Conservation (phyloP, 1,139 yeast genomes). For the Pichia sp. region DNA sequence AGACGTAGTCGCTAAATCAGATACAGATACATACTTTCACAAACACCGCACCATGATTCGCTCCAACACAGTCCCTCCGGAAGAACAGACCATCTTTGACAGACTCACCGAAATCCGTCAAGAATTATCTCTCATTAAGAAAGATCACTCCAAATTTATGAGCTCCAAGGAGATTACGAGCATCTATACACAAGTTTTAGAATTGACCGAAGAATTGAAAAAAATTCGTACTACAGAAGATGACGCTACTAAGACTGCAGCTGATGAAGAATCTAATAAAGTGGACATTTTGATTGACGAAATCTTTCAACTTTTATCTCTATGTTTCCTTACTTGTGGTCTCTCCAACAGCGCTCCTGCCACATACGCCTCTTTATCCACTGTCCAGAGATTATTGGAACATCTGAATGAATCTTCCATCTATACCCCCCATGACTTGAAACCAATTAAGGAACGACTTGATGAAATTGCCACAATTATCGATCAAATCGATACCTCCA, state of each 20-base stretch:
- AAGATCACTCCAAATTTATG: slow-evolving; percentile 55
- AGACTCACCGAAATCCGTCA: slow-evolving; percentile 43
- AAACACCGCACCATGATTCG: too few species aligned
- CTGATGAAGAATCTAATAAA: slow-evolving; percentile 19
- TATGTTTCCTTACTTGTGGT: slow-evolving; percentile 89
- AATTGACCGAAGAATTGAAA: slow-evolving; percentile 19
- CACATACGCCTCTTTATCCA: slow-evolving; percentile 79
- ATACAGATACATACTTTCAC: too few species aligned
- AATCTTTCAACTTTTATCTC: slow-evolving; percentile 75
- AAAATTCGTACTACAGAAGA: slow-evolving; percentile 27
- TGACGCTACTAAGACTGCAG: not conserved
- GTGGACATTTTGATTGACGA: slow-evolving; percentile 81
- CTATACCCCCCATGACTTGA: slow-evolving; percentile 75
- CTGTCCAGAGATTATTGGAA: slow-evolving; percentile 73
- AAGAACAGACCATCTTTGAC: slow-evolving; percentile 46
- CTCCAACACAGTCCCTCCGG: slow-evolving; percentile 35
- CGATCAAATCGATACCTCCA: slow-evolving; percentile 17
- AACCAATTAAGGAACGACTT: slow-evolving; percentile 66
- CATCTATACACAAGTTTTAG: slow-evolving; percentile 35
- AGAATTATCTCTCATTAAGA: slow-evolving; percentile 48
- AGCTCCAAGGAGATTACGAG: slow-evolving; percentile 56
- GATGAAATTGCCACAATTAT: slow-evolving; percentile 62
- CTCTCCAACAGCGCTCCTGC: slow-evolving; percentile 87
- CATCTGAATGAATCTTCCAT: slow-evolving; percentile 77
- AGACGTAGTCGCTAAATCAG: too few species aligned